phyloP scores from a whole-genome alignment of 2,329 filamentous ascomycete species.

The Cylindrodendrum hubeiense region DNA sequence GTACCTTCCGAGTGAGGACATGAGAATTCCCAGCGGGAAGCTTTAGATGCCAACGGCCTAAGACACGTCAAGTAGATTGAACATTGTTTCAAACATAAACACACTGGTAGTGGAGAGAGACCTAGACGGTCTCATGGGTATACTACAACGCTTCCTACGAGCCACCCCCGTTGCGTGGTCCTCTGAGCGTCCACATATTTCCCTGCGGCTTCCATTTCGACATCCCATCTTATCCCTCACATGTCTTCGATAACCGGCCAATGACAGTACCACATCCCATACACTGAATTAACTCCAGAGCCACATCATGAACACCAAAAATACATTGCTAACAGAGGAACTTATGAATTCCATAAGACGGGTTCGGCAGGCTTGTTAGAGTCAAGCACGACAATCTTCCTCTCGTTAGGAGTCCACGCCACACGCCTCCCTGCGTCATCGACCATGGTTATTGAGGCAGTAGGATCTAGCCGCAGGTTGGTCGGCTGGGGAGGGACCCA shows the following conservation, averaged over 20 bases:
- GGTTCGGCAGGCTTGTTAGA: slow-evolving; percentile 12
- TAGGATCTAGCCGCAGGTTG: slow-evolving; percentile 30
- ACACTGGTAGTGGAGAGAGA: no score
- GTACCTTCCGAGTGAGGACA: no score
- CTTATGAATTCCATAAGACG: not conserved
- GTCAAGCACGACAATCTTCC: slow-evolving; percentile 38
- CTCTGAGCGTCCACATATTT: no score
- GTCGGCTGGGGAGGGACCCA: slow-evolving; percentile 50
- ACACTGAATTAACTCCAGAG: not conserved
- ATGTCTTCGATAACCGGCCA: not conserved
- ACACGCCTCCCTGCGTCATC: slow-evolving; percentile 41
- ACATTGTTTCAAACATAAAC: no score
- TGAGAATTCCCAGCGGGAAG: no score
- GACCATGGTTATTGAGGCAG: slow-evolving; percentile 31
- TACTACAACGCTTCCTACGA: no score
- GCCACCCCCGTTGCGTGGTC: no score
- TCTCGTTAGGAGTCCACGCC: slow-evolving; percentile 34
- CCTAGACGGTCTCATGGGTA: no score
- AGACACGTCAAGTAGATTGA: no score
- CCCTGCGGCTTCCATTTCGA: not conserved
- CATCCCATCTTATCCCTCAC: not conserved
- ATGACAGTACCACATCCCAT: not conserved
- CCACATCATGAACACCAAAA: not conserved
- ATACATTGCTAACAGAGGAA: not conserved
- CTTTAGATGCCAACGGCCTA: no score